Evolutionary conservation across 345 rosid species (phyloP), one percentile per base, ranked within the genome.

Genomic region (Euphorbia tirucalli): DNA sequence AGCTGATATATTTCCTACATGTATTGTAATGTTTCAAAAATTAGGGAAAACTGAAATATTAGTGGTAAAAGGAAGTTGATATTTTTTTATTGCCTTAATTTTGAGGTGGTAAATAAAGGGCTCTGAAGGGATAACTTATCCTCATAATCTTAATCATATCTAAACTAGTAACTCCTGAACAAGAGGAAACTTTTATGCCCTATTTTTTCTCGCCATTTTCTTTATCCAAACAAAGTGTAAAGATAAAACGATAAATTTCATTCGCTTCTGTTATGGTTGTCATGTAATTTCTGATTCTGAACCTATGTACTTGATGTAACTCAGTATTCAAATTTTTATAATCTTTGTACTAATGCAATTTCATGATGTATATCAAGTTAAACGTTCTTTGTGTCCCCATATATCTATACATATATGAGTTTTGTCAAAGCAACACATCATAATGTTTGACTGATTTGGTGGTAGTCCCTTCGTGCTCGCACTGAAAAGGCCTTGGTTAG

Each of bases 381-480:
- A n/a, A n/a, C n/a, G n/a, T n/a, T n/a, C 41, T 37, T 8, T 37
- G 41, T 37, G 41, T 37, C 41, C 41, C 5, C 16, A 46, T 46
- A 46, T 46, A 14, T 3, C 2, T 48, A 18, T 48, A 48, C 15
- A 18, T 14, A 48, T 18, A 18, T 22, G 15, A 18, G 28, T 31
- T 75, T 32, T 4, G 32, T 52, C 22, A 13, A 43, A 41, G 35
- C 21, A 56, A 43, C 52, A 35, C 58, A 65, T 80, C 35, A 39
- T 25, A 28, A 54, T 25, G 44, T 63, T 62, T 11, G 25, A 21
- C 56, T 21, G 55, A 68, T 74, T 22, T 28, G 68, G 60, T 82
- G 71, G 75, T 84, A 93, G 98, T 93, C 96, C 58, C 86, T 91
- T 72, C 93, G 98, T 66, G 93, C 93, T 58, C 77, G 65, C 25